Evolutionary conservation across 169 alveolate genomes (phyloP).

Genomic region (Fabrea salina): DNA sequence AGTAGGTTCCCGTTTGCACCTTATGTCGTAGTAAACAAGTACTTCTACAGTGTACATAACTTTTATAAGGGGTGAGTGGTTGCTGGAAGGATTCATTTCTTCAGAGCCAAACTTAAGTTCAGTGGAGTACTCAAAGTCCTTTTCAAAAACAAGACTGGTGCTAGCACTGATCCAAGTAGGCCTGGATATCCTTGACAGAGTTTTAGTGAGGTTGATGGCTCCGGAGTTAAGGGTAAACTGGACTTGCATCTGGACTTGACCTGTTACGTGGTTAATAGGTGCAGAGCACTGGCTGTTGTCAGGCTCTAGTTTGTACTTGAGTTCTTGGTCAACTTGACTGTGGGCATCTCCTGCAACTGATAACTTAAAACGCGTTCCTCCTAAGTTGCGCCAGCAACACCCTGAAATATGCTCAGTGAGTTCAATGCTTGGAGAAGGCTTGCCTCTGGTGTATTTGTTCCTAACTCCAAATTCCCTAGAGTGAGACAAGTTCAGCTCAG

Average conservation of each 20-base stretch:
- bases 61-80: neutral
- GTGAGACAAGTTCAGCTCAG: neutral
- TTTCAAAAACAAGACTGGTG: constrained; percentile 21
- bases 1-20: neutral
- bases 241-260: neutral
- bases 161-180: constrained; percentile 24
- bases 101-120: neutral
- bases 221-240: neutral
- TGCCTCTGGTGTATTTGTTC: neutral
- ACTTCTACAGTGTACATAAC: neutral
- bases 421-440: constrained; percentile 1
- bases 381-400: neutral
- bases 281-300: neutral
- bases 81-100: constrained; percentile 22
- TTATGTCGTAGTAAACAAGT: neutral
- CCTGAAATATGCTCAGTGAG: neutral
- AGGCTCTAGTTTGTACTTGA: neutral
- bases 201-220: neutral
- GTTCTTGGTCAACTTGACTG: neutral
- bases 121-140: constrained; percentile 1
- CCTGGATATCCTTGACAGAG: neutral
- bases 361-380: neutral
- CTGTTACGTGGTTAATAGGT: constrained; percentile 12
- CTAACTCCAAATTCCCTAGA: neutral
- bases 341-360: neutral